Evolutionary conservation across 2,329 filamentous ascomycete genomes (phyloP).

Genomic region (Pseudopyricularia cyperi): DNA sequence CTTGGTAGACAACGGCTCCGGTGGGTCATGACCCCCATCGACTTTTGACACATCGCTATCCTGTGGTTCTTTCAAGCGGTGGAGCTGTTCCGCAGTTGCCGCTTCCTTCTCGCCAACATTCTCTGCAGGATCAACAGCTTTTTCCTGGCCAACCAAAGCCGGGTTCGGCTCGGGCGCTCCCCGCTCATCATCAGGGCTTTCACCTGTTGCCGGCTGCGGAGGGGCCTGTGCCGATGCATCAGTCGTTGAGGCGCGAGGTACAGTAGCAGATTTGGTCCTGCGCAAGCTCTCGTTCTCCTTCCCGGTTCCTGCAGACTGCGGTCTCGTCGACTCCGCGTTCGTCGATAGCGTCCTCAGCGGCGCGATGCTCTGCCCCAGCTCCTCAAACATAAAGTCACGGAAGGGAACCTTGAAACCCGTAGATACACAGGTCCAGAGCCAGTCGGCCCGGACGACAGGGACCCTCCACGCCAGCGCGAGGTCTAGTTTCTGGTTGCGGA

Average conservation of each 20-base stretch:
- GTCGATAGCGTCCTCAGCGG: conserved; percentile 5
- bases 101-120: neutral
- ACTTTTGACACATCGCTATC: conserved; percentile 2
- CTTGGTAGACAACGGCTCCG: conserved; percentile 25
- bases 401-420: conserved; percentile 34
- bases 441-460: conserved; percentile 67
- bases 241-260: neutral
- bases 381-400: conserved; percentile 32
- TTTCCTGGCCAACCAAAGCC: neutral
- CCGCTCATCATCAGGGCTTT: conserved; percentile 21
- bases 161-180: conserved; percentile 18
- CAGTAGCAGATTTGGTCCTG: neutral
- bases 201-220: neutral
- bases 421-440: conserved; percentile 74
- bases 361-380: conserved; percentile 21
- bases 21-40: conserved; percentile 10
- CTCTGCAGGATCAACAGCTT: neutral
- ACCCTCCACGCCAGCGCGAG: conserved; percentile 64
- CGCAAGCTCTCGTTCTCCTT: conserved; percentile 1
- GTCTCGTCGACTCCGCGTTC: conserved; percentile 1
- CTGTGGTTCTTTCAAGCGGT: neutral
- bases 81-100: neutral
- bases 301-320: conserved; percentile 4
- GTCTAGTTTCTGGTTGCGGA: conserved; percentile 64
- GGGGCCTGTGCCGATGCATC: neutral